A percentile compares a stretch with the other conserved stretches of the same genome.
Evolutionary conservation across 768 basidiomycete species (phyloP).

Genomic region (Gelatoporia subvermispora): DNA sequence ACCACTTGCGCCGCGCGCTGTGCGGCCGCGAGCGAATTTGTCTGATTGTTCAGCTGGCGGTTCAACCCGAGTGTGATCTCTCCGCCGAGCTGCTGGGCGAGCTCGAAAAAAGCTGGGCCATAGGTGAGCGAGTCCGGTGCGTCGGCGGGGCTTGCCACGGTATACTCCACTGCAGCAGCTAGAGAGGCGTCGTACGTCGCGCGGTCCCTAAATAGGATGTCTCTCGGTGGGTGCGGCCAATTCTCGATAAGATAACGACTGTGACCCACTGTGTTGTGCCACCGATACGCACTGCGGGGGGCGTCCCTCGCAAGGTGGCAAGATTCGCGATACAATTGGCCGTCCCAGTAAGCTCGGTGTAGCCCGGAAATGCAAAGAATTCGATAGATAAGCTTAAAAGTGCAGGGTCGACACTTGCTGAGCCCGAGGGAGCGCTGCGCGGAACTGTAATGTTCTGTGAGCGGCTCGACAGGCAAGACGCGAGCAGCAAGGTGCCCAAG

Average conservation of each 20-base stretch:
- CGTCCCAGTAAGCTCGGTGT: slow-evolving; percentile 27
- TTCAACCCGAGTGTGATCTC: slow-evolving; percentile 34
- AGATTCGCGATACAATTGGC: slow-evolving; percentile 30
- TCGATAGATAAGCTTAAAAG: slow-evolving; percentile 32
- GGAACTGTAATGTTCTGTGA: slow-evolving; percentile 16
- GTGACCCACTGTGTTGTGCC: slow-evolving; percentile 33
- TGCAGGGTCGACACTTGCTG: slow-evolving; percentile 25
- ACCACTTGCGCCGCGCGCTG: slow-evolving; percentile 26
- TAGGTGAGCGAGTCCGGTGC: slow-evolving; percentile 30
- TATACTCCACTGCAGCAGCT: slow-evolving; percentile 30
- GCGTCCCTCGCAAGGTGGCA: slow-evolving; percentile 24
- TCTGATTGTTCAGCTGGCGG: slow-evolving; percentile 32
- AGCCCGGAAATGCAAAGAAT: slow-evolving; percentile 36
- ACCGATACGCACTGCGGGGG: slow-evolving; percentile 32
- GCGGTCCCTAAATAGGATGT: slow-evolving; percentile 27
- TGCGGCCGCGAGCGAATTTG: slow-evolving; percentile 29
- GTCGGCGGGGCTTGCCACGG: slow-evolving; percentile 30
- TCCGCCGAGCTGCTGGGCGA: slow-evolving; percentile 28
- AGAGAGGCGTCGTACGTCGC: slow-evolving; percentile 33
- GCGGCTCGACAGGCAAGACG: too few relatives aligned
- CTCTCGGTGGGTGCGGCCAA: neutral
- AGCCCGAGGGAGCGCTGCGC: slow-evolving; percentile 20
- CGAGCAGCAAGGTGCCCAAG: too few relatives aligned
- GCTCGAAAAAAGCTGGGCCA: slow-evolving; percentile 24
- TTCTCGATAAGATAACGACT: neutral